Conservation (phyloP, 306 rosid genomes). For the Coriaria nepalensis region DNA sequence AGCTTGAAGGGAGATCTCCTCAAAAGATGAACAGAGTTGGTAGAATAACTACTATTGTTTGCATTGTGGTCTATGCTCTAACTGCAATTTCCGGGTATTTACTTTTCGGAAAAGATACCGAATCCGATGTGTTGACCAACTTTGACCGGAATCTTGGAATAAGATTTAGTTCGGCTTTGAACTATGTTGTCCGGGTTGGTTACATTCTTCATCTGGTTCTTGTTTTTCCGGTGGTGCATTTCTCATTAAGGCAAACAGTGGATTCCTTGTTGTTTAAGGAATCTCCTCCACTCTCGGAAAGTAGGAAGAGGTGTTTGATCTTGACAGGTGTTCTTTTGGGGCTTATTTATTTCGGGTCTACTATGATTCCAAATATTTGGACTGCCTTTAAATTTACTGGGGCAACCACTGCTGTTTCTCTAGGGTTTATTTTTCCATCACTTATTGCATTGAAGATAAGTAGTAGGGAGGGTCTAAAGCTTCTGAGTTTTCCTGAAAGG, state of each 20-base stretch:
- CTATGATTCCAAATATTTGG: constrained; percentile 94
- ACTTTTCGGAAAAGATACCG: constrained; percentile 73
- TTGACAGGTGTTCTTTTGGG: constrained; percentile 61
- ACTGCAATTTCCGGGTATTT: constrained; percentile 77
- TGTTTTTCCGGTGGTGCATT: constrained; percentile 92
- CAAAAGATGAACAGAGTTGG: constrained; percentile 84
- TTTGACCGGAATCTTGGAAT: constrained; percentile 77
- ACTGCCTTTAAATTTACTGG: constrained; percentile 93
- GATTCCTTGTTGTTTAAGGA: constrained; percentile 56
- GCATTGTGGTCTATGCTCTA: constrained; percentile 57
- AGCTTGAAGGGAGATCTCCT: constrained; percentile 64
- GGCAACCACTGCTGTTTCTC: constrained; percentile 78
- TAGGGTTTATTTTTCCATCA: constrained; percentile 84
- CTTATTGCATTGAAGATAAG: constrained; percentile 55
- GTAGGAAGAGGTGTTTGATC: constrained; percentile 59
- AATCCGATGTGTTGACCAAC: constrained; percentile 73
- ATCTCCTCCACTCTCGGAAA: constrained; percentile 64
- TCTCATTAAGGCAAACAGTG: constrained; percentile 74
- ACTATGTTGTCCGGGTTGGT: constrained; percentile 69
- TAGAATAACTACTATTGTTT: constrained; percentile 67
- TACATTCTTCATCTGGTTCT: constrained; percentile 87
- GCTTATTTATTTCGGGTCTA: constrained; percentile 73
- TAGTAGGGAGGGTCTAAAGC: constrained; percentile 25
- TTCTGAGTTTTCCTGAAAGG: constrained; percentile 40
- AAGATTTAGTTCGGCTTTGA: constrained; percentile 57